Percentiles rank a stretch among this genome's conserved stretches.
phyloP scores from a whole-genome alignment of 1,284 basidiomycete species.

The Cryptococcus sp. region DNA sequence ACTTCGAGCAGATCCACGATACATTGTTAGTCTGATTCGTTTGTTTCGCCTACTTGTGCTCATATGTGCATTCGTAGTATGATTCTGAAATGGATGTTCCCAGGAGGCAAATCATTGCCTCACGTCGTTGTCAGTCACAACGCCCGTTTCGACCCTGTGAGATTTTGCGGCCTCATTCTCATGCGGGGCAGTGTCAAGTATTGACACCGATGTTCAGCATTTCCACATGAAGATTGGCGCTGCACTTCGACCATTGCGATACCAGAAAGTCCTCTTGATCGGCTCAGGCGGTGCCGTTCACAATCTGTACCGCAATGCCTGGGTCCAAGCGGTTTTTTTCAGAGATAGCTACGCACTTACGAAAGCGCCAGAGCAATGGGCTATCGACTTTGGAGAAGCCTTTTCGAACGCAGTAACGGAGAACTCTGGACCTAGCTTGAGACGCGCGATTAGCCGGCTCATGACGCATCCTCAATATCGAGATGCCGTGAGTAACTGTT shows the following conservation, averaged over 20 bases:
- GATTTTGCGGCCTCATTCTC: background rate
- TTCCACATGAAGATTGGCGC: background rate
- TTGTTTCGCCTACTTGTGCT: background rate
- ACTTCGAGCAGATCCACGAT: conserved; percentile 1
- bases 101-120: background rate
- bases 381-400: conserved; percentile 1
- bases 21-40: background rate
- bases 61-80: background rate
- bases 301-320: background rate
- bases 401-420: background rate
- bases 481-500: background rate
- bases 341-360: background rate
- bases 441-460: background rate
- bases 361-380: background rate
- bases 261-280: background rate
- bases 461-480: background rate
- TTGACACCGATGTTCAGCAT: background rate
- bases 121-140: background rate
- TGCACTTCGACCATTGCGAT: background rate
- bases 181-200: background rate
- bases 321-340: background rate
- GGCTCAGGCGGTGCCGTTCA: background rate
- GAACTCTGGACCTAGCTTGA: background rate
- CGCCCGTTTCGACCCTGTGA: conserved; percentile 1
- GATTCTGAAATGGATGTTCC: background rate